Percentiles rank a stretch among this genome's conserved stretches.
Conservation (phyloP, 1,284 basidiomycete genomes). For the Schizophyllum amplum region DNA sequence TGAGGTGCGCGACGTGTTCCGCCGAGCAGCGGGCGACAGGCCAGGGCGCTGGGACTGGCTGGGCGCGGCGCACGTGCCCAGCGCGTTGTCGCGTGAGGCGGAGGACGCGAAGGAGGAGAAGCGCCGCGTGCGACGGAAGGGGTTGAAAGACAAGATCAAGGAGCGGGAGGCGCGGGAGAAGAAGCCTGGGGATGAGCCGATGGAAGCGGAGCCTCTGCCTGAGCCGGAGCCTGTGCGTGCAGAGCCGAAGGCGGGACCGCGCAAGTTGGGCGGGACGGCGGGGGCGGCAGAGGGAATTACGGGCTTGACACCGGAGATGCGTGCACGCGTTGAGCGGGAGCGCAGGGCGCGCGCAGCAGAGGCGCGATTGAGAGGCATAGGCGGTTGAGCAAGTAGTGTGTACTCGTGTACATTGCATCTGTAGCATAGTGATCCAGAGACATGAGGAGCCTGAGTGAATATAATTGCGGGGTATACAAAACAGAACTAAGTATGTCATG, state of each 20-base stretch:
- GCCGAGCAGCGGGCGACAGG: slow-evolving; percentile 75
- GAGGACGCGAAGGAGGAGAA: slow-evolving; percentile 80
- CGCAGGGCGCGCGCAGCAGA: slow-evolving; percentile 90
- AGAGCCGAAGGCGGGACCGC: slow-evolving; percentile 34
- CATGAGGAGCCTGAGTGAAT: too few species aligned
- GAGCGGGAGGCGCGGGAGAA: slow-evolving; percentile 67
- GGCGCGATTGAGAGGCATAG: slow-evolving; percentile 38
- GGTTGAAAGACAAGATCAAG: slow-evolving; percentile 78
- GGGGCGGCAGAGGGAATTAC: slow-evolving; percentile 47
- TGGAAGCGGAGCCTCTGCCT: slow-evolving; percentile 19
- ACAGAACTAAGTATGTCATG: too few species aligned
- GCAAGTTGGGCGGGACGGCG: slow-evolving; percentile 67
- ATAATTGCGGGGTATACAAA: too few species aligned
- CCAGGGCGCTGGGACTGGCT: slow-evolving; percentile 91
- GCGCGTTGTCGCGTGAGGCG: slow-evolving; percentile 76
- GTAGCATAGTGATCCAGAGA: too few species aligned
- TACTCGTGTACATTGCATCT: neutral
- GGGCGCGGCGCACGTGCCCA: slow-evolving; percentile 72
- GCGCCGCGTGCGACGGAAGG: slow-evolving; percentile 77
- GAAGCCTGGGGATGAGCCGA: slow-evolving; percentile 35
- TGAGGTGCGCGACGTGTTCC: slow-evolving; percentile 76
- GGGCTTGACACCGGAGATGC: slow-evolving; percentile 88
- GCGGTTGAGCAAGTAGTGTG: neutral
- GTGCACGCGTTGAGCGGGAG: slow-evolving; percentile 85
- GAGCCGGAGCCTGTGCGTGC: slow-evolving; percentile 20